phyloP scores from a whole-genome alignment of 176 grass and related monocot species.

The Elaeis guineensis region DNA sequence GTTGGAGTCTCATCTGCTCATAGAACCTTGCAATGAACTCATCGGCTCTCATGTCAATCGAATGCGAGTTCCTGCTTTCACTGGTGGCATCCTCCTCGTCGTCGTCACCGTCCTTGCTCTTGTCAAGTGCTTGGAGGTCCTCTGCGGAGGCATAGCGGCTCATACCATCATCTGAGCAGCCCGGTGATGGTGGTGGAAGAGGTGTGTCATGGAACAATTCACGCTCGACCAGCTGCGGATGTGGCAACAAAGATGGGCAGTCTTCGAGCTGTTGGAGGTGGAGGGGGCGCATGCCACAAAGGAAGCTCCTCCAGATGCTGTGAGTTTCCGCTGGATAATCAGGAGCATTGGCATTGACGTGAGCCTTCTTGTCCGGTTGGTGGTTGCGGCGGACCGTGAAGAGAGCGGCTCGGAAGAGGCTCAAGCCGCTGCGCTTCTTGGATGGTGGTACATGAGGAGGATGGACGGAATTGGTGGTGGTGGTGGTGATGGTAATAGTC shows the following conservation, averaged over 20 bases:
- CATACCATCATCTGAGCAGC: conserved; percentile 10
- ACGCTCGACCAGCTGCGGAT: conserved; percentile 19
- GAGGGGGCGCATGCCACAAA: conserved; percentile 48
- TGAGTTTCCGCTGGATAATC: neutral
- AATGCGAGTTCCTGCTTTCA: conserved; percentile 5
- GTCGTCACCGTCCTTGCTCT: neutral
- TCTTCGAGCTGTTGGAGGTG: conserved; percentile 31
- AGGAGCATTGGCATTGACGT: neutral
- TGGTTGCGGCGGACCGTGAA: neutral
- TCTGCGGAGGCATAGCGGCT: conserved; percentile 48
- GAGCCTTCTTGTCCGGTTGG: neutral
- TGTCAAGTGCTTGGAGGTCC: conserved; percentile 32
- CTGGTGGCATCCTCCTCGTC: neutral
- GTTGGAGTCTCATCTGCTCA: conserved; percentile 50
- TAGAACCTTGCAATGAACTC: conserved; percentile 71
- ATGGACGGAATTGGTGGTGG: neutral
- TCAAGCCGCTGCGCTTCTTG: conserved; percentile 21
- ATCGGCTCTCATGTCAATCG: conserved; percentile 47
- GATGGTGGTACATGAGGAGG: neutral
- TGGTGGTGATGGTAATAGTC: neutral
- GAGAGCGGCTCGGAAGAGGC: conserved; percentile 24
- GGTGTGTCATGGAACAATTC: conserved; percentile 49
- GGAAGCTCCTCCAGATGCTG: conserved; percentile 34
- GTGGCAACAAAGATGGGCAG: conserved; percentile 17
- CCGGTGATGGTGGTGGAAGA: conserved; percentile 25